These are phyloP conservation scores for Fragilaria crotonensis DNA, from an alignment of 108 stramenopile species.

Conservation along the genomic window DNA sequence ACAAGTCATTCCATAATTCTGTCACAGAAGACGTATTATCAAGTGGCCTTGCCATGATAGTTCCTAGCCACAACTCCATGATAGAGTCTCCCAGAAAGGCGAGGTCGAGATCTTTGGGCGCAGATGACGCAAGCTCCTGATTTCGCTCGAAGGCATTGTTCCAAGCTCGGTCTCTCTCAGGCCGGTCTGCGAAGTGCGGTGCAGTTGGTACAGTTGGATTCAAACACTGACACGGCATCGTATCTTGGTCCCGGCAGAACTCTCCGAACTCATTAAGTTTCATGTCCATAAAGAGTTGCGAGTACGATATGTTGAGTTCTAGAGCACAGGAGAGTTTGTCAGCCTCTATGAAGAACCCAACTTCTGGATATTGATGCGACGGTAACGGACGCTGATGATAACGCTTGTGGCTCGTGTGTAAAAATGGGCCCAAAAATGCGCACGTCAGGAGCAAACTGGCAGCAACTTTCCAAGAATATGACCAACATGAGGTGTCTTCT, in stretches of 20 bases:
- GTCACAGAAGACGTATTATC: conserved; percentile 37
- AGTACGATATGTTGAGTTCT: neutral
- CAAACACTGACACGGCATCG: neutral
- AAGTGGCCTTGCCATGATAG: neutral
- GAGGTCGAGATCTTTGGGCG: conserved; percentile 9
- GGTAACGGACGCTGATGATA: neutral
- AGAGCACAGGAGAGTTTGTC: neutral
- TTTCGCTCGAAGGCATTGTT: neutral
- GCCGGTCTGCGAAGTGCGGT: neutral
- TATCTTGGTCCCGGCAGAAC: neutral
- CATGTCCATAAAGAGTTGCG: neutral
- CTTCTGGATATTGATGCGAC: too few species aligned
- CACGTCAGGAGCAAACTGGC: neutral
- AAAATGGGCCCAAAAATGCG: neutral
- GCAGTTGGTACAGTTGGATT: too few species aligned
- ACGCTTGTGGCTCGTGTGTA: neutral
- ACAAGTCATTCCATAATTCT: conserved; percentile 38
- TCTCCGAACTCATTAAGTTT: neutral
- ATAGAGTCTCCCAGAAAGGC: conserved; percentile 29
- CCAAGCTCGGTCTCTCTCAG: neutral
- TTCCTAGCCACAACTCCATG: conserved; percentile 12
- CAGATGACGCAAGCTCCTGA: neutral
- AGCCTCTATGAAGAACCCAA: neutral
- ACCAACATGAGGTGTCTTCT: neutral
- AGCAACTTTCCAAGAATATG: neutral